A percentile compares a stretch with the other conserved stretches of the same genome.
These are phyloP conservation scores for Platanthera zijinensis DNA, from an alignment of 106 monocot species.

Conservation along the genomic window DNA sequence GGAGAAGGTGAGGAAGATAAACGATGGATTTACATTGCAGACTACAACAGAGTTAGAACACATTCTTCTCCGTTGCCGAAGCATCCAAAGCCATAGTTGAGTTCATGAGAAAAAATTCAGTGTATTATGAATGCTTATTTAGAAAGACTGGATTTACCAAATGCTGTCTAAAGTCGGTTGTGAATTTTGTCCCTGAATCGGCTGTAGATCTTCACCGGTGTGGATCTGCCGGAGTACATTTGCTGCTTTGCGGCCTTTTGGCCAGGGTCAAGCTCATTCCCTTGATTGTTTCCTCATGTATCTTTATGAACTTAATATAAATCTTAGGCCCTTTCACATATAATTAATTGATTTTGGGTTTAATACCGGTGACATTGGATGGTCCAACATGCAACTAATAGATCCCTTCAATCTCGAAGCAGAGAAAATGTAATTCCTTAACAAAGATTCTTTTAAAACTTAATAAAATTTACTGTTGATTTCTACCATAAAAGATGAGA, in stretches of 20 bases:
- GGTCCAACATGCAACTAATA: neutral
- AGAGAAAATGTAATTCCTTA: neutral
- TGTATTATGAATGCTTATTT: neutral
- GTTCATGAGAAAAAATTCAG: neutral
- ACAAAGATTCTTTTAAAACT: neutral
- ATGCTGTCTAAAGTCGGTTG: no score
- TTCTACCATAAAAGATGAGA: neutral
- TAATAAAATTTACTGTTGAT: neutral
- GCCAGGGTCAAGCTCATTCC: no score
- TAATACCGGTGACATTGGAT: neutral
- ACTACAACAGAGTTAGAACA: constrained; percentile 26
- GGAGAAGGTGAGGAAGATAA: neutral
- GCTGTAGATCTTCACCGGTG: no score
- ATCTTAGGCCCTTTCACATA: no score
- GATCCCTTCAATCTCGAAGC: neutral
- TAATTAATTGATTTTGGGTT: no score
- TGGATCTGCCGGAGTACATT: no score
- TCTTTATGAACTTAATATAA: neutral
- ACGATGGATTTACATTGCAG: constrained; percentile 15
- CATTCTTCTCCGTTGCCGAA: constrained; percentile 30
- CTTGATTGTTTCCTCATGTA: neutral
- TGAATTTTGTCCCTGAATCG: no score
- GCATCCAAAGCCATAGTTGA: constrained; percentile 20
- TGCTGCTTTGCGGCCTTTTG: no score
- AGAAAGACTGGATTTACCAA: neutral